These are phyloP conservation scores for Kluyveromyces siamensis DNA, from an alignment of 805 yeast species.

Conservation along the genomic window DNA sequence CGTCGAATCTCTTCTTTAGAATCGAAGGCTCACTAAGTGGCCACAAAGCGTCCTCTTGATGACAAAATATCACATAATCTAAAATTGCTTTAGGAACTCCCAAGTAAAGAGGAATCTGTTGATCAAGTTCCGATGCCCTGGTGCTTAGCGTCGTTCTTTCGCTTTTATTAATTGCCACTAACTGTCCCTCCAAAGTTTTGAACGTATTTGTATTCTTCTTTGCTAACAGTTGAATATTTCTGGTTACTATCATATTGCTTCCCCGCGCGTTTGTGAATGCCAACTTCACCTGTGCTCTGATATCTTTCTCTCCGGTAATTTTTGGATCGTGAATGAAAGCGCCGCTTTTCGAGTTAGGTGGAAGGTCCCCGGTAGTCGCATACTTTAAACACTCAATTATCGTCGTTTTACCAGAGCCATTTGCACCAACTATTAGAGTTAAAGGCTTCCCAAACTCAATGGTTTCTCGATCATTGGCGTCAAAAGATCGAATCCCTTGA, in stretches of 20 bases:
- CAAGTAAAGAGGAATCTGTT: constrained; percentile 67
- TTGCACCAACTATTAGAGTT: constrained; percentile 89
- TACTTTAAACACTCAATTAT: constrained; percentile 89
- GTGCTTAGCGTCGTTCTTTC: constrained; percentile 70
- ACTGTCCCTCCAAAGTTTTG: constrained; percentile 86
- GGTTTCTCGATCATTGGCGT: constrained; percentile 73
- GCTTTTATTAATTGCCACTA: constrained; percentile 55
- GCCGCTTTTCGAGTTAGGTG: constrained; percentile 93
- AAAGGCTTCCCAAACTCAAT: constrained; percentile 85
- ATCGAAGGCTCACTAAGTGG: constrained; percentile 87
- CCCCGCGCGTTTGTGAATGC: constrained; percentile 72
- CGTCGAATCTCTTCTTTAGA: constrained; percentile 88
- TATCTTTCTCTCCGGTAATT: constrained; percentile 62
- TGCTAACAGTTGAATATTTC: constrained; percentile 67
- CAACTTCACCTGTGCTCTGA: constrained; percentile 82
- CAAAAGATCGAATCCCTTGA: constrained; percentile 86
- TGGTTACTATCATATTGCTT: constrained; percentile 72
- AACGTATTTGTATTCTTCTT: constrained; percentile 61
- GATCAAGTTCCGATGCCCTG: constrained; percentile 75
- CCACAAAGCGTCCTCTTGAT: constrained; percentile 96
- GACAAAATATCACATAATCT: constrained; percentile 92
- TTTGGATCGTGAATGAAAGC: constrained; percentile 94
- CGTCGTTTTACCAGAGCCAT: constrained; percentile 95
- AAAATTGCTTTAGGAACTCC: constrained; percentile 86
- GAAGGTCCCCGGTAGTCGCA: constrained; percentile 91